These are phyloP conservation scores for Aspergillus japonicus DNA, from an alignment of 2,329 filamentous ascomycete species.

Conservation along the genomic window DNA sequence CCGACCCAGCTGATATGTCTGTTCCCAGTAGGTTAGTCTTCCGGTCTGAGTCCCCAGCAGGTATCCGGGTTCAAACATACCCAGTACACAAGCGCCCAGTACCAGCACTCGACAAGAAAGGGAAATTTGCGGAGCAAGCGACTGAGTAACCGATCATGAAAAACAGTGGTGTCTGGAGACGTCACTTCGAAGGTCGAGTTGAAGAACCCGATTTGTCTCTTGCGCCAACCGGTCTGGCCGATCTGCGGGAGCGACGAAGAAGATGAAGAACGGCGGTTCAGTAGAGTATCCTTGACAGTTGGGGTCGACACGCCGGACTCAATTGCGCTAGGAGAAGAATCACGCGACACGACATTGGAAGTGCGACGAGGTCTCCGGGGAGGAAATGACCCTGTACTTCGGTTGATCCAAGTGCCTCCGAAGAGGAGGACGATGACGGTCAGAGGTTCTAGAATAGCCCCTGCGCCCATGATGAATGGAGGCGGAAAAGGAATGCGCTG, in stretches of 20 bases:
- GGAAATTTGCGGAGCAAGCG: slow-evolving; percentile 66
- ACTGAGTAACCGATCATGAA: slow-evolving; percentile 61
- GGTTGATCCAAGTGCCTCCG: slow-evolving; percentile 63
- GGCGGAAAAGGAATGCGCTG: not conserved
- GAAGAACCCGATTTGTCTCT: slow-evolving; percentile 49
- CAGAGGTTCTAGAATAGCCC: slow-evolving; percentile 61
- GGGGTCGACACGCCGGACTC: slow-evolving; percentile 44
- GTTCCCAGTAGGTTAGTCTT: slow-evolving; percentile 12
- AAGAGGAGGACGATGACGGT: slow-evolving; percentile 60
- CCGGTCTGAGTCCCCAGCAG: not conserved
- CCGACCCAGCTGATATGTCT: slow-evolving; percentile 73
- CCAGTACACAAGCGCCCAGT: slow-evolving; percentile 76
- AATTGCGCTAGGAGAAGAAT: slow-evolving; percentile 37
- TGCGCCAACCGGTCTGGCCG: slow-evolving; percentile 51
- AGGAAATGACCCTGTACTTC: slow-evolving; percentile 40
- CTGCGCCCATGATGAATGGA: slow-evolving; percentile 50
- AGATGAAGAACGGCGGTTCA: slow-evolving; percentile 33
- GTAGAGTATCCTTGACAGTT: slow-evolving; percentile 35
- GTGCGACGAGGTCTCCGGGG: slow-evolving; percentile 19
- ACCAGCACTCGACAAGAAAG: slow-evolving; percentile 73
- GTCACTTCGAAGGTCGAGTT: slow-evolving; percentile 50
- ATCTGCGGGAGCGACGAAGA: slow-evolving; percentile 41
- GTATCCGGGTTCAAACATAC: slow-evolving; percentile 46
- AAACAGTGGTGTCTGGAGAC: slow-evolving; percentile 62
- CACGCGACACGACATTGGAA: slow-evolving; percentile 22